A percentile compares a stretch with the other conserved stretches of the same genome.
Evolutionary conservation across 2,329 filamentous ascomycete genomes (phyloP).

Genomic region (Pestalotiopsis sp.): DNA sequence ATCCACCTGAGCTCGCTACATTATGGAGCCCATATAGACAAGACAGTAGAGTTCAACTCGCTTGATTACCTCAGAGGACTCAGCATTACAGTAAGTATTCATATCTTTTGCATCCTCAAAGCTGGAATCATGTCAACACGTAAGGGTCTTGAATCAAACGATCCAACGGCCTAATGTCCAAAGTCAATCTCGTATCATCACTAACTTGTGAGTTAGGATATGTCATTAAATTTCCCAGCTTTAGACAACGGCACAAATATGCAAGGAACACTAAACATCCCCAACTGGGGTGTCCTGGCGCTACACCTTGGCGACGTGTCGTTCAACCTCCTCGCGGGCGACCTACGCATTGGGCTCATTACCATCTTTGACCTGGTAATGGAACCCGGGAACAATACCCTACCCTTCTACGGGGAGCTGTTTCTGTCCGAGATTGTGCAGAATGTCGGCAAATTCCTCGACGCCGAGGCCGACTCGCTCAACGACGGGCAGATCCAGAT

Average conservation of each 20-base stretch:
- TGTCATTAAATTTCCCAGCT: conserved; percentile 39
- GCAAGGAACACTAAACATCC: conserved; percentile 43
- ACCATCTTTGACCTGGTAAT: conserved; percentile 41
- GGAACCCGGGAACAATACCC: conserved; percentile 43
- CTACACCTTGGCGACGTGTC: conserved; percentile 48
- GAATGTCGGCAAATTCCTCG: conserved; percentile 43
- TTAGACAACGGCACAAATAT: conserved; percentile 42
- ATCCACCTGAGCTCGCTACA: conserved; percentile 43
- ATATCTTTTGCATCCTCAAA: neutral
- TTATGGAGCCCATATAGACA: conserved; percentile 39
- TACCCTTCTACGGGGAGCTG: conserved; percentile 42
- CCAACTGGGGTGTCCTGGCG: conserved; percentile 45
- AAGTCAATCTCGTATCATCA: neutral
- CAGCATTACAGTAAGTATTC: conserved; percentile 23
- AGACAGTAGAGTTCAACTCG: conserved; percentile 40
- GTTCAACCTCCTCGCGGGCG: conserved; percentile 43
- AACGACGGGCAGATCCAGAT: conserved; percentile 41
- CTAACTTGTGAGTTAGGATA: conserved; percentile 19
- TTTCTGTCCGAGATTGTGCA: conserved; percentile 41
- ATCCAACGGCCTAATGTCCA: neutral
- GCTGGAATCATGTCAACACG: neutral
- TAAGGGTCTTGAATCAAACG: neutral
- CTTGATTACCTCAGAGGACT: conserved; percentile 43
- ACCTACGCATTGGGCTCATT: conserved; percentile 40
- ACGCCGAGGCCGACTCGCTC: conserved; percentile 38